A percentile compares a stretch with the other conserved stretches of the same genome.
Evolutionary conservation across 108 stramenopile genomes (phyloP).

Genomic region (Pseudonitzschia pungens): DNA sequence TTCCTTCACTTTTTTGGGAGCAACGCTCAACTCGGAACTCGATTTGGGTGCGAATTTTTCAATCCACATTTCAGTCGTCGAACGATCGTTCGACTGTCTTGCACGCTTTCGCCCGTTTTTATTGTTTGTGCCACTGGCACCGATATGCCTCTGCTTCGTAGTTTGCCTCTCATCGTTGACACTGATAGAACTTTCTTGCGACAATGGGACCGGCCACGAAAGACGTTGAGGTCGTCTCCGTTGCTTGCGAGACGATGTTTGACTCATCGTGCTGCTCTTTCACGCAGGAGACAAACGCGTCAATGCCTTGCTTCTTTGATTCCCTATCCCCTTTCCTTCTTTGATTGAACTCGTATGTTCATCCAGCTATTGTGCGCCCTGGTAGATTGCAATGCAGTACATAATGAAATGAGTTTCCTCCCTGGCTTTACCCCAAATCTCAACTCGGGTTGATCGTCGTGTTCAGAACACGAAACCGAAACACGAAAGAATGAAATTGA

Average conservation of each 20-base stretch:
- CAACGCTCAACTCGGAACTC: conserved; percentile 65
- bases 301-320: background rate
- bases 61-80: conserved; percentile 48
- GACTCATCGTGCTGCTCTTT: background rate
- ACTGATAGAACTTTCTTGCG: background rate
- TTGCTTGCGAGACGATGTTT: conserved; percentile 9
- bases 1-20: conserved; percentile 82
- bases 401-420: too few species aligned
- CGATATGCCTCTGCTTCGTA: background rate
- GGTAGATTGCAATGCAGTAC: too few species aligned
- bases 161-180: background rate
- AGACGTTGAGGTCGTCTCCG: conserved; percentile 25
- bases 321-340: too few species aligned
- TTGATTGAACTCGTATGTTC: too few species aligned
- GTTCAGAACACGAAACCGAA: too few species aligned
- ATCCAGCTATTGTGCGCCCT: too few species aligned
- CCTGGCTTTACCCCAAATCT: too few species aligned
- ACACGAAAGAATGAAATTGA: too few species aligned
- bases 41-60: conserved; percentile 60
- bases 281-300: background rate
- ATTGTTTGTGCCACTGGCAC: background rate
- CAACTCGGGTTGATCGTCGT: too few species aligned
- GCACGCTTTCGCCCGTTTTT: conserved; percentile 21
- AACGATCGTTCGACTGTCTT: background rate
- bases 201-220: conserved; percentile 28